A percentile compares a stretch with the other conserved stretches of the same genome.
Evolutionary conservation across 2,329 filamentous ascomycete genomes (phyloP).

Genomic region (Talaromyces atroroseus): DNA sequence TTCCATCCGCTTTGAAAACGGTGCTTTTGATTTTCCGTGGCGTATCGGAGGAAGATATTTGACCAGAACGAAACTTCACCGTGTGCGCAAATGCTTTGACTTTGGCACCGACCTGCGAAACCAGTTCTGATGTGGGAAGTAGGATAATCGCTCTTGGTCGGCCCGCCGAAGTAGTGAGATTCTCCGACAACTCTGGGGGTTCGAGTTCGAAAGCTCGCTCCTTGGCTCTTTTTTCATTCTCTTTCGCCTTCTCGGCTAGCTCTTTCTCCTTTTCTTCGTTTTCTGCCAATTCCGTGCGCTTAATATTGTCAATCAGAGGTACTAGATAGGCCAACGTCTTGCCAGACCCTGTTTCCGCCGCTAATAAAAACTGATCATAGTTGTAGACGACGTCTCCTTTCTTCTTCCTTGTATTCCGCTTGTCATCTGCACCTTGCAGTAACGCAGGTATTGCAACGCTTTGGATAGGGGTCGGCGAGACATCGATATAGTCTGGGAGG

Average conservation of each 20-base stretch:
- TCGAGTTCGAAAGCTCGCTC: conserved; percentile 59
- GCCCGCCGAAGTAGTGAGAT: conserved; percentile 63
- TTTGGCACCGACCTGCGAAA: conserved; percentile 75
- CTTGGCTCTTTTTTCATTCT: conserved; percentile 44
- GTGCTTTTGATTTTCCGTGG: conserved; percentile 76
- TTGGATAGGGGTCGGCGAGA: conserved; percentile 84
- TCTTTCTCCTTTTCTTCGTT: conserved; percentile 52
- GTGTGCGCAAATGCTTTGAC: conserved; percentile 78
- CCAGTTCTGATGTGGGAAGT: conserved; percentile 87
- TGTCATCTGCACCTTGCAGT: conserved; percentile 51
- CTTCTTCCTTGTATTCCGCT: conserved; percentile 25
- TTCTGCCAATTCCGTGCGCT: conserved; percentile 64
- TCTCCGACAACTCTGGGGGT: conserved; percentile 51
- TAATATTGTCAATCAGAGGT: conserved; percentile 78
- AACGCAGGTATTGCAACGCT: conserved; percentile 80
- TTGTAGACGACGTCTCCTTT: conserved; percentile 37
- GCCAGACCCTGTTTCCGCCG: conserved; percentile 93
- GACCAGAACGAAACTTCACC: conserved; percentile 78
- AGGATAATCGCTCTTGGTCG: conserved; percentile 79
- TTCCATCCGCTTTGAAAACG: conserved; percentile 71
- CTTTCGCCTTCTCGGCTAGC: conserved; percentile 53
- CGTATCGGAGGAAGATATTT: conserved; percentile 72
- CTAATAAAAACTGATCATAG: conserved; percentile 69
- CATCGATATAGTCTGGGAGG: conserved; percentile 66
- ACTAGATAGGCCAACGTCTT: conserved; percentile 93